Base-by-base conservation (phyloP, 2,329 filamentous ascomycete genomes). In the Colletotrichum navitas region DNA sequence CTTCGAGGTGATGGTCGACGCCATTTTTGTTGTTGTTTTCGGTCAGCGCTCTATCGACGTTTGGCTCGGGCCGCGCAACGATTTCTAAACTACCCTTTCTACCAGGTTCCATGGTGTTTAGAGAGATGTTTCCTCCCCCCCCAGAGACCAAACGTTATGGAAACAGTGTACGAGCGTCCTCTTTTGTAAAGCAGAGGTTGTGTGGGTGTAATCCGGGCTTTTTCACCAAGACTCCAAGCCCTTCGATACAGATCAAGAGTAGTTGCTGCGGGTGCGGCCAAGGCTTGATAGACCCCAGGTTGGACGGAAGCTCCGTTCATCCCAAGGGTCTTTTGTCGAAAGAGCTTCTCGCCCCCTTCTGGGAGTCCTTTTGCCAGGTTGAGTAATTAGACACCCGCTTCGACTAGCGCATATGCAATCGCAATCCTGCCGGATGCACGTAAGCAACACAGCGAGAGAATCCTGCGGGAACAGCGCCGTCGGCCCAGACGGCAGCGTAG, bases 381-480 rank as follows among this genome's bases (percentile, higher is more conserved):
- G n/a, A 59, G 36, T 18, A 29, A 29, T 29, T 26, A 12, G 5
- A 59, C 39, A 59, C 34, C 24, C n/a, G 7, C 14, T 5, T n/a
- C 21, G 26, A 59, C 55, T 59, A 43, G 55, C 55, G 55, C 36
- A 36, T 43, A 47, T 47, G 45, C 45, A 47, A 47, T 24, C 45
- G n/a, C 6, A 26, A 59, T 59, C 55, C 55, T 59, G 36, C 21
- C 7, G 36, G 32, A 59, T 18, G 34, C 55, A 24, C 34, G 34
- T 59, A 59, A 59, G 55, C 45, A 8, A 47, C n/a, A 39, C 36
- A 24, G 36, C 55, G 36, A 3, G 36, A n/a, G 24, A 59, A 59
- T 59, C 55, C 55, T 59, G 12, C 55, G 39, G 36, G 55, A 59
- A 43, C 55, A 39, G 55, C n/a, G 39, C 55, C 55, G 55, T 43